Conservation (phyloP, 768 basidiomycete genomes). For the Amanita pseudoporphyria region DNA sequence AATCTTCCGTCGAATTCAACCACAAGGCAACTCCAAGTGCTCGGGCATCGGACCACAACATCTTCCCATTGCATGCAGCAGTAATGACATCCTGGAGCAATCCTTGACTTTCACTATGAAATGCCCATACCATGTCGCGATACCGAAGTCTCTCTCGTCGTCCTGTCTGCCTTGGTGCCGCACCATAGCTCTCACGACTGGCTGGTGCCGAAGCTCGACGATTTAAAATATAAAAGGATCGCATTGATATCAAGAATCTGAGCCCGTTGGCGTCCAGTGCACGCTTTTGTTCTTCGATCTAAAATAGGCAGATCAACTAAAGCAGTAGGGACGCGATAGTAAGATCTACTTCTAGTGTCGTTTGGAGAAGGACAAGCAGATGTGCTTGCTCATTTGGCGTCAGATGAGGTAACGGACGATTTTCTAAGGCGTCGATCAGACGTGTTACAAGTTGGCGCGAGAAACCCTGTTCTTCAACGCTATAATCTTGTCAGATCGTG, state of each 20-base stretch:
- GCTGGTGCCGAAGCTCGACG: conserved; percentile 32
- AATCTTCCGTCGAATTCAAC: conserved; percentile 66
- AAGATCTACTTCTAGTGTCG: conserved; percentile 67
- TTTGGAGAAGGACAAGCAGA: conserved; percentile 76
- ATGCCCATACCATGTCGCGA: conserved; percentile 96
- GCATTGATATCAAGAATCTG: conserved; percentile 88
- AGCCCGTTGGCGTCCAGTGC: conserved; percentile 88
- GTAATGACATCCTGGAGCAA: conserved; percentile 64
- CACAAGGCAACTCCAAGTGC: conserved; percentile 83
- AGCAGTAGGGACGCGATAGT: neutral
- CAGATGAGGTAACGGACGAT: conserved; percentile 55
- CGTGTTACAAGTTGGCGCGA: conserved; percentile 48
- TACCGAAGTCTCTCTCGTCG: conserved; percentile 75
- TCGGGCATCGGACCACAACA: conserved; percentile 85
- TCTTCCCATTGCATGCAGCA: conserved; percentile 70
- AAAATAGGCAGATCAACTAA: conserved; percentile 2
- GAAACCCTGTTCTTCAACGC: conserved; percentile 37
- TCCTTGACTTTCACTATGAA: conserved; percentile 90
- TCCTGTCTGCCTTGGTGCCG: conserved; percentile 31
- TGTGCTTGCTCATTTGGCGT: conserved; percentile 77
- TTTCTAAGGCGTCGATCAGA: conserved; percentile 58
- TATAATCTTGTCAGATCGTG: neutral
- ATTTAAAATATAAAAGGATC: conserved; percentile 84
- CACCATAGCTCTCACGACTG: conserved; percentile 32
- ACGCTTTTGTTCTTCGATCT: conserved; percentile 89